phyloP scores from a whole-genome alignment of 805 yeast genomes.

The Maudiozyma serrabonitensis region DNA sequence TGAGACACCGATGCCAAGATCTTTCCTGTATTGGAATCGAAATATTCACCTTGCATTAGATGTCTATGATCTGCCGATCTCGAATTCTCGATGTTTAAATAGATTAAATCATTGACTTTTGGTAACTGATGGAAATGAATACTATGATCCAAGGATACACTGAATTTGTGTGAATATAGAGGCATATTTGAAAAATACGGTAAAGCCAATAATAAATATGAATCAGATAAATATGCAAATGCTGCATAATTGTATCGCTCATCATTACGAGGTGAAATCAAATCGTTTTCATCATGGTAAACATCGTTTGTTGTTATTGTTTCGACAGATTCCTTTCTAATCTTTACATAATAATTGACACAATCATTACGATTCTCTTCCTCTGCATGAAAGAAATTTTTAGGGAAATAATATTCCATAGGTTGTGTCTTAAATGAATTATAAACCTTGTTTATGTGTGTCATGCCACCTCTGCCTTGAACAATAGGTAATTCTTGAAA shows the following conservation, averaged over 20 bases:
- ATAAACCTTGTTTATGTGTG: slow-evolving; percentile 12
- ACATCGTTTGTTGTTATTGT: neutral
- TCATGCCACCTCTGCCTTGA: slow-evolving; percentile 1
- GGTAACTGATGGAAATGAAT: slow-evolving; percentile 50
- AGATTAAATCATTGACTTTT: slow-evolving; percentile 42
- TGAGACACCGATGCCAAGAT: slow-evolving; percentile 55
- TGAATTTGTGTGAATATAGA: slow-evolving; percentile 38
- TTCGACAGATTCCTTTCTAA: slow-evolving; percentile 7
- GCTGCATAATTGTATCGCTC: slow-evolving; percentile 43
- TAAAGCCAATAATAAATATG: slow-evolving; percentile 42
- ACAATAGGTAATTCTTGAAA: neutral
- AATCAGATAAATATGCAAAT: slow-evolving; percentile 50
- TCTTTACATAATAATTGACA: slow-evolving; percentile 21
- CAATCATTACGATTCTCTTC: slow-evolving; percentile 6
- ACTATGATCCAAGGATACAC: slow-evolving; percentile 57
- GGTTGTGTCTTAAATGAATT: slow-evolving; percentile 29
- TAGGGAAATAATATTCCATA: slow-evolving; percentile 29
- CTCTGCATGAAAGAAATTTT: slow-evolving; percentile 25
- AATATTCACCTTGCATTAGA: slow-evolving; percentile 50
- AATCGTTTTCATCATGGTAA: neutral
- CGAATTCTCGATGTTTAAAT: slow-evolving; percentile 39
- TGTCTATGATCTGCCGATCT: slow-evolving; percentile 45
- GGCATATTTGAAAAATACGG: slow-evolving; percentile 42
- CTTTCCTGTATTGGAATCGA: slow-evolving; percentile 34
- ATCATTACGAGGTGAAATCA: slow-evolving; percentile 17